These are phyloP conservation scores for Chalaropsis ovoidea DNA, from an alignment of 2,329 filamentous ascomycete species.

Conservation along the genomic window DNA sequence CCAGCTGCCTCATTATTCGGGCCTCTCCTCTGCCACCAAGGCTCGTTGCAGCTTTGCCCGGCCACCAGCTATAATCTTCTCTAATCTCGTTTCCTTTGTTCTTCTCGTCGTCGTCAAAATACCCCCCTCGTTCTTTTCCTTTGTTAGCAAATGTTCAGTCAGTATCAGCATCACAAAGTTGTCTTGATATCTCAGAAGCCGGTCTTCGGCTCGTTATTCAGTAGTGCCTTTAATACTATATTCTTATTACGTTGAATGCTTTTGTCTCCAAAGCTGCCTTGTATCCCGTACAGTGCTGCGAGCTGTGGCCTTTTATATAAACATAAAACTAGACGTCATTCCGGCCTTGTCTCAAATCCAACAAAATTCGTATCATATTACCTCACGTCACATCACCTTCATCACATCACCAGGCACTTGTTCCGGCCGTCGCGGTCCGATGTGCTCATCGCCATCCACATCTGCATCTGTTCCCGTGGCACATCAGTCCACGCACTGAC, in stretches of 20 bases:
- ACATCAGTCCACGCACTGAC: conserved; percentile 47
- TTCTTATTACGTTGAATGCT: neutral
- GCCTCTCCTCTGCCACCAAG: neutral
- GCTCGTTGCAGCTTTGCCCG: conserved; percentile 2
- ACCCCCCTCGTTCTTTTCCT: neutral
- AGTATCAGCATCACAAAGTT: conserved; percentile 5
- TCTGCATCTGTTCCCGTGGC: conserved; percentile 30
- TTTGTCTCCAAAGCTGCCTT: neutral
- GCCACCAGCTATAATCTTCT: conserved; percentile 18
- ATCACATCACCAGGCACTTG: conserved; percentile 47
- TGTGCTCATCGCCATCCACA: neutral
- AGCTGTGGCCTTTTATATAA: neutral
- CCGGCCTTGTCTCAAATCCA: too few species aligned
- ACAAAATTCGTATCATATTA: too few species aligned
- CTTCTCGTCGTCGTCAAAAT: conserved; percentile 1
- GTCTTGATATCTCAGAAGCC: neutral
- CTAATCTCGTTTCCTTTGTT: conserved; percentile 16
- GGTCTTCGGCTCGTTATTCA: neutral
- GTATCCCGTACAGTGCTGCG: neutral
- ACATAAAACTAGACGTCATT: conserved; percentile 8
- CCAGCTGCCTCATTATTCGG: conserved; percentile 23
- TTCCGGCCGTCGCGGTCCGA: conserved; percentile 32
- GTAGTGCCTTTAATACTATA: neutral
- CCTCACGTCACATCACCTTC: too few species aligned
- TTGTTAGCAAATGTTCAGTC: conserved; percentile 1